phyloP scores from a whole-genome alignment of 805 yeast genomes.

The Cephaloascus fragrans region DNA sequence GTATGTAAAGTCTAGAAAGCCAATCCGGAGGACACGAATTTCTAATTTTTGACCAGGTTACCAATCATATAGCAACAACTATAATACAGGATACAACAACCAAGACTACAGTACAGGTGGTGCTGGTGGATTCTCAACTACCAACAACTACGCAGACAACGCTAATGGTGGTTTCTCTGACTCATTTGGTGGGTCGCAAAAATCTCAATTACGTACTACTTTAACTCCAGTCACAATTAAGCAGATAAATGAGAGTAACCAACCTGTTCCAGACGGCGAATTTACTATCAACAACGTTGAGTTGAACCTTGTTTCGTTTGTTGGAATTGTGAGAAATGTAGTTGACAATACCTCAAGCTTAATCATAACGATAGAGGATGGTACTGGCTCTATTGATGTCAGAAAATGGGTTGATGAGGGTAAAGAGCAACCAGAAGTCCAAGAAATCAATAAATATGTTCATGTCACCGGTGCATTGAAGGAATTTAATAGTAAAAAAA shows the following conservation, averaged over 20 bases:
- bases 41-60: too few species aligned
- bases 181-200: not conserved
- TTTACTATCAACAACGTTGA: conserved; percentile 51
- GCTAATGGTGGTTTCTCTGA: not conserved
- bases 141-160: not conserved
- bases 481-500: conserved; percentile 55
- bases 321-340: conserved; percentile 63
- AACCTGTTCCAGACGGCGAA: conserved; percentile 58
- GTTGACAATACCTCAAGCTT: conserved; percentile 48
- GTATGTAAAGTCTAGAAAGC: too few species aligned
- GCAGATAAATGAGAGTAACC: conserved; percentile 55
- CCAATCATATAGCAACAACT: not conserved
- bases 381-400: conserved; percentile 59
- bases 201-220: conserved; percentile 20
- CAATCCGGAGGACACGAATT: too few species aligned
- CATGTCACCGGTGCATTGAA: conserved; percentile 45
- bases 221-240: conserved; percentile 67
- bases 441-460: conserved; percentile 46
- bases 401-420: conserved; percentile 53
- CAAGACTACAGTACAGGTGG: not conserved
- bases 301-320: conserved; percentile 51
- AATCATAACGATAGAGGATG: conserved; percentile 61
- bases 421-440: conserved; percentile 20
- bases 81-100: not conserved
- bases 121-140: not conserved